Evolutionary conservation across 164 flowering plant species (phyloP).

Genomic region (Nelumbo lutea): DNA sequence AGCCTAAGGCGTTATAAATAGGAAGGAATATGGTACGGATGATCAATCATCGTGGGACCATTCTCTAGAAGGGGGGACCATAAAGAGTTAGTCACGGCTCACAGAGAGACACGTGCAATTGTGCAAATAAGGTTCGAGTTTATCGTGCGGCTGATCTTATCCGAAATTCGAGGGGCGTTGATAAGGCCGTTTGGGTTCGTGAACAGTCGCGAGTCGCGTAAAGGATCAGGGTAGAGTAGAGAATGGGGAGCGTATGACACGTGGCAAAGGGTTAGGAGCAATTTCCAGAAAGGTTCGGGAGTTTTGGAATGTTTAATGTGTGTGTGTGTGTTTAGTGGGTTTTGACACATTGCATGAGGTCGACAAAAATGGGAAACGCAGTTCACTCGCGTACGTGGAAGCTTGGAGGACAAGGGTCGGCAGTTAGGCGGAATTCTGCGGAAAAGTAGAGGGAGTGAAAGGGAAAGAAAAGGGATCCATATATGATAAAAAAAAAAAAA

Average conservation of each 20-base stretch:
- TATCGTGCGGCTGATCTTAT: conserved; percentile 34
- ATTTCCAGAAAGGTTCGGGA: conserved; percentile 5
- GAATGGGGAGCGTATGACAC: conserved; percentile 12
- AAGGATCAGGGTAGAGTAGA: not conserved
- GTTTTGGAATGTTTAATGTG: not conserved
- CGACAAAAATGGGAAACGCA: no score
- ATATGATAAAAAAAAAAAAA: no score
- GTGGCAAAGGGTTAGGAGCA: conserved; percentile 2
- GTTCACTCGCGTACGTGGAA: no score
- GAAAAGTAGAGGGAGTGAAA: no score
- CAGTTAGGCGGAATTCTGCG: no score
- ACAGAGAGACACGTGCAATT: conserved; percentile 20
- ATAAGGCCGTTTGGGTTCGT: conserved; percentile 16
- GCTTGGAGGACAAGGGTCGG: no score
- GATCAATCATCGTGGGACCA: not conserved
- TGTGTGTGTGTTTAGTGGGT: no score
- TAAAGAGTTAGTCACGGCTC: conserved; percentile 10
- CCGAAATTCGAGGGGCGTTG: not conserved
- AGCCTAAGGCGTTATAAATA: not conserved
- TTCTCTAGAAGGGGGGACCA: conserved; percentile 8
- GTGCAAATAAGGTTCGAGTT: not conserved
- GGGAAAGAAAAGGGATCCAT: no score
- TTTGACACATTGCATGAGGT: no score
- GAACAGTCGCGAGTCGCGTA: conserved; percentile 21
- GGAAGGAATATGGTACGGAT: conserved; percentile 4